phyloP scores from a whole-genome alignment of 202 grass and related monocot species.

The Bolboschoenoplectus hybrid region DNA sequence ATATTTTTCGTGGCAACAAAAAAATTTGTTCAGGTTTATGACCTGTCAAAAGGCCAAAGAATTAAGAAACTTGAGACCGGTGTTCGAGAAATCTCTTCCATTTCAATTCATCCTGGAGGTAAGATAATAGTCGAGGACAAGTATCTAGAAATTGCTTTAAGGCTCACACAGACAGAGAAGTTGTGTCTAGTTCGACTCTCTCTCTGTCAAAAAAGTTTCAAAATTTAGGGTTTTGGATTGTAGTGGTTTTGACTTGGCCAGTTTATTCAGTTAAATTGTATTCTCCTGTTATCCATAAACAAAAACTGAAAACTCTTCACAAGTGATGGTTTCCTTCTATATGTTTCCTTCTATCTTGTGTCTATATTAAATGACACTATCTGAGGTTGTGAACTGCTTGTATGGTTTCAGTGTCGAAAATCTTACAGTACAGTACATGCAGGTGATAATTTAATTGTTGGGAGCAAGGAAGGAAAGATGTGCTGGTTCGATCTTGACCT shows the following conservation, averaged over 20 bases:
- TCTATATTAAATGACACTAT: neutral
- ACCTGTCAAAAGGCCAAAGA: constrained; percentile 75
- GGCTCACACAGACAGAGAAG: neutral
- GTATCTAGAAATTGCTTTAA: neutral
- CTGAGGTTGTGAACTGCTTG: neutral
- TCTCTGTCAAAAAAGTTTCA: neutral
- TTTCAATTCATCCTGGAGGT: constrained; percentile 94
- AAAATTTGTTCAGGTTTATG: constrained; percentile 94
- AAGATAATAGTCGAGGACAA: constrained; percentile 28
- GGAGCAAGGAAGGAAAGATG: constrained; percentile 96
- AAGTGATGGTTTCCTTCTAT: neutral
- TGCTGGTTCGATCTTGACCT: constrained; percentile 98
- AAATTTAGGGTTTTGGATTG: neutral
- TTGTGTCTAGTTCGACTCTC: neutral
- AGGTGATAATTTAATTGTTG: constrained; percentile 97
- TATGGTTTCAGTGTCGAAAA: neutral
- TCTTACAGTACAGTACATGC: constrained; percentile 8
- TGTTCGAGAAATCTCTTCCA: constrained; percentile 84
- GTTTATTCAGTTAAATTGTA: constrained; percentile 2
- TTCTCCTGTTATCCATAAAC: constrained; percentile 1
- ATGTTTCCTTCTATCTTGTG: neutral
- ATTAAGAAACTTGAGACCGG: constrained; percentile 93
- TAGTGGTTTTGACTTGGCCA: neutral
- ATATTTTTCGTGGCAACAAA: constrained; percentile 96
- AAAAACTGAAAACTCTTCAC: neutral